Evolutionary conservation across 2,329 filamentous ascomycete genomes (phyloP).

Genomic region (Fusarium annulatum): DNA sequence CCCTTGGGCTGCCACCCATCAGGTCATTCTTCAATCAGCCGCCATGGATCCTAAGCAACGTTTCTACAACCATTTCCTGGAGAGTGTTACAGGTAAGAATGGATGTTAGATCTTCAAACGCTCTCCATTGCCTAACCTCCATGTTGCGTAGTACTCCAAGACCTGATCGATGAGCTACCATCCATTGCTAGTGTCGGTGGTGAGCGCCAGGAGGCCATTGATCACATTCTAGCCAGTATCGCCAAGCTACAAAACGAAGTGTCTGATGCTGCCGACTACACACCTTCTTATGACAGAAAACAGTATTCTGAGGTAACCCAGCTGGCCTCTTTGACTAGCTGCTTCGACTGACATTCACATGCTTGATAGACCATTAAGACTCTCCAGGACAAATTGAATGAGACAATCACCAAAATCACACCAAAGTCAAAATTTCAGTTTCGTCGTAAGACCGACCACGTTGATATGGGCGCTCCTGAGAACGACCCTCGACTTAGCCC

Average conservation of each 20-base stretch:
- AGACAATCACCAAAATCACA: slow-evolving; percentile 72
- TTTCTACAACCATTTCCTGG: slow-evolving; percentile 87
- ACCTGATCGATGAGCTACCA: slow-evolving; percentile 76
- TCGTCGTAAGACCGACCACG: slow-evolving; percentile 58
- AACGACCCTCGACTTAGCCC: slow-evolving; percentile 58
- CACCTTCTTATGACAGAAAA: slow-evolving; percentile 90
- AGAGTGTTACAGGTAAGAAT: slow-evolving; percentile 75
- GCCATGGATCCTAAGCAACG: slow-evolving; percentile 71
- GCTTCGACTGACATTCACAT: slow-evolving; percentile 1
- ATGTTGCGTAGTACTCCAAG: slow-evolving; percentile 72
- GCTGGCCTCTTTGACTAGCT: background rate
- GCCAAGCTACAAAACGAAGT: slow-evolving; percentile 85
- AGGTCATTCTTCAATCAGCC: slow-evolving; percentile 37
- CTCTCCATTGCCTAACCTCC: slow-evolving; percentile 10
- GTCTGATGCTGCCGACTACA: slow-evolving; percentile 81
- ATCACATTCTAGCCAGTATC: slow-evolving; percentile 83
- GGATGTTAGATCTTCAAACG: background rate
- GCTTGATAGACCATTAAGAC: slow-evolving; percentile 78
- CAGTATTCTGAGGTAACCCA: slow-evolving; percentile 78
- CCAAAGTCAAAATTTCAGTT: slow-evolving; percentile 88
- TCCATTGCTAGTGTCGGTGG: slow-evolving; percentile 71
- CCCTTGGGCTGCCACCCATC: slow-evolving; percentile 41
- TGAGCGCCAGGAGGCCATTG: slow-evolving; percentile 83
- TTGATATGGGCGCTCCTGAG: slow-evolving; percentile 57
- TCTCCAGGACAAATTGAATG: slow-evolving; percentile 81